A percentile compares a stretch with the other conserved stretches of the same genome.
phyloP scores from a whole-genome alignment of 1,284 basidiomycete species.

The Pseudozyma pruni region DNA sequence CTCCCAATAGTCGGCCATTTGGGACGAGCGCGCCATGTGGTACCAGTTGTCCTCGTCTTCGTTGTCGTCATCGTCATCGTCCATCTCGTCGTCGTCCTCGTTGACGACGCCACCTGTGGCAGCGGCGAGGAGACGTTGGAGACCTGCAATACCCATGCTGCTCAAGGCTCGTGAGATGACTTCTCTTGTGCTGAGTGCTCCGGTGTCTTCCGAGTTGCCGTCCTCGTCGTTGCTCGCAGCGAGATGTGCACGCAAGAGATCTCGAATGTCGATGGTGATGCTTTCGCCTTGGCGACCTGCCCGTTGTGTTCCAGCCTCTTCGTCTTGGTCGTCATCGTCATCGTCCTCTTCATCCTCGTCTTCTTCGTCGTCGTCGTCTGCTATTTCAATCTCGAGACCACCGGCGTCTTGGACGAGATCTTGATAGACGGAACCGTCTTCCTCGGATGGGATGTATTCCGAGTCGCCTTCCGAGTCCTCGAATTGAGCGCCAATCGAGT shows the following conservation, averaged over 20 bases:
- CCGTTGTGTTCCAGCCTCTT: constrained; percentile 9
- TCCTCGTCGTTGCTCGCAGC: constrained; percentile 11
- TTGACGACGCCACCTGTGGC: constrained; percentile 27
- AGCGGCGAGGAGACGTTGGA: constrained; percentile 49
- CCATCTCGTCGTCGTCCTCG: constrained; percentile 42
- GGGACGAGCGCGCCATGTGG: constrained; percentile 31
- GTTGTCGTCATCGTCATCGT: constrained; percentile 44
- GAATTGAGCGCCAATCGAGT: constrained; percentile 26
- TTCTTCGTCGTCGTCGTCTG: constrained; percentile 33
- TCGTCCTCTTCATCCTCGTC: constrained; percentile 26
- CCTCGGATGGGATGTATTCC: constrained; percentile 28
- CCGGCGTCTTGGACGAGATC: constrained; percentile 35
- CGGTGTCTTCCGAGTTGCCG: constrained; percentile 13
- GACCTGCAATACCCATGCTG: constrained; percentile 47
- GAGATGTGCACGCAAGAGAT: constrained; percentile 44
- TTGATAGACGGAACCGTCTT: constrained; percentile 28
- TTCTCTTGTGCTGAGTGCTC: constrained; percentile 21
- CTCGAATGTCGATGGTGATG: constrained; percentile 46
- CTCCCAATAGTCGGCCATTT: constrained; percentile 60
- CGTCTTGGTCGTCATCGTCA: constrained; percentile 19
- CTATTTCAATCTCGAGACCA: constrained; percentile 37
- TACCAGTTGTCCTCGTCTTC: constrained; percentile 45
- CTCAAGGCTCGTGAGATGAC: constrained; percentile 40
- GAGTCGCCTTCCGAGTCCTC: constrained; percentile 44
- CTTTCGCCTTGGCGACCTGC: constrained; percentile 28